Evolutionary conservation across 768 basidiomycete species (phyloP).

Genomic region (Lepiota brunneoincarnata): DNA sequence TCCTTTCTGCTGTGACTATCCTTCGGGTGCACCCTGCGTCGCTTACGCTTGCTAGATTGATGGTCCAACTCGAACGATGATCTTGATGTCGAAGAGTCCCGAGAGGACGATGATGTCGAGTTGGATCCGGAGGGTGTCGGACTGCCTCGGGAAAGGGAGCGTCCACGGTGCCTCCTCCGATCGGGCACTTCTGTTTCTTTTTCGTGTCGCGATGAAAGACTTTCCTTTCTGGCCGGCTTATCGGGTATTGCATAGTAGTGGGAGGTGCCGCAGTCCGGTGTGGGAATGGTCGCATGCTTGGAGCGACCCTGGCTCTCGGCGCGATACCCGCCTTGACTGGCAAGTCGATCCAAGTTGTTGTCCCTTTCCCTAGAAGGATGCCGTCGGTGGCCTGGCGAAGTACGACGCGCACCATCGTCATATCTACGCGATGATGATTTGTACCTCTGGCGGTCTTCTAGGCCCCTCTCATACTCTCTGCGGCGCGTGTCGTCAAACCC

Average conservation of each 20-base stretch:
- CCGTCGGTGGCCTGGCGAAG: no score
- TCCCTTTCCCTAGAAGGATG: no score
- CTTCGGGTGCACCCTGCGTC: conserved; percentile 16
- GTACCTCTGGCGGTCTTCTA: neutral
- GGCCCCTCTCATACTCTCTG: neutral
- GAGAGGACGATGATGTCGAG: conserved; percentile 4
- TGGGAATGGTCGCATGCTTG: no score
- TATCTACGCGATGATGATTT: neutral
- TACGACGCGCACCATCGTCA: neutral
- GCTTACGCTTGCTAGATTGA: conserved; percentile 9
- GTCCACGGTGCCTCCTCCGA: neutral
- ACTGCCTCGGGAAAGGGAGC: conserved; percentile 13
- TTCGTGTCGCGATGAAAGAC: no score
- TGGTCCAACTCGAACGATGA: conserved; percentile 1
- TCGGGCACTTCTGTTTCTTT: no score
- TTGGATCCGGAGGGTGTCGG: conserved; percentile 9
- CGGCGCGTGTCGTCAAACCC: neutral
- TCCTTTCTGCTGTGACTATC: conserved; percentile 1
- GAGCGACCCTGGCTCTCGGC: no score
- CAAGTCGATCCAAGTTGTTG: no score
- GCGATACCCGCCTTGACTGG: no score
- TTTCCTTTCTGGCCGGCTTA: no score
- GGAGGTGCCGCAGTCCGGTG: no score
- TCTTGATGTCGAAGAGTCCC: neutral
- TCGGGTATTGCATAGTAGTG: no score